These are phyloP conservation scores for Fraxinus nigra DNA, from an alignment of 305 asterid genomes.

Conservation along the genomic window DNA sequence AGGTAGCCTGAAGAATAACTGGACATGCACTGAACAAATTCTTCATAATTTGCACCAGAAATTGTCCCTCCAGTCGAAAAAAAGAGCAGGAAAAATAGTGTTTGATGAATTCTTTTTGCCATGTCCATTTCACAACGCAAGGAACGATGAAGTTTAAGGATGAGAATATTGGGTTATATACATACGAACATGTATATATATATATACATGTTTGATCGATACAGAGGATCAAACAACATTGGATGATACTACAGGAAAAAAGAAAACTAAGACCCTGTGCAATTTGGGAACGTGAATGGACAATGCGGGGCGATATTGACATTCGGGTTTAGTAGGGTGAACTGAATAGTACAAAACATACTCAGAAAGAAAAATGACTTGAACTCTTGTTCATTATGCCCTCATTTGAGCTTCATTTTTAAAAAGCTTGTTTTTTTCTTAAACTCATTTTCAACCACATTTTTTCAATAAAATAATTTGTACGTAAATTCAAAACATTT, in stretches of 20 bases:
- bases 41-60: constrained; percentile 26
- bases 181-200: not conserved
- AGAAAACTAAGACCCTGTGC: not conserved
- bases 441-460: not conserved
- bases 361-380: not conserved
- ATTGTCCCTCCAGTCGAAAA: constrained; percentile 9
- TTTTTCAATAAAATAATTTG: not conserved
- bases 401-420: not conserved
- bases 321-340: not conserved
- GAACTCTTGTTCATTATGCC: not conserved
- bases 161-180: not conserved
- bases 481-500: no score
- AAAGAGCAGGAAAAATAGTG: constrained; percentile 3
- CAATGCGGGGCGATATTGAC: not conserved
- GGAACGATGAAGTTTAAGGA: not conserved
- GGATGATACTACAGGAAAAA: not conserved
- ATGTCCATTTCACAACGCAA: not conserved
- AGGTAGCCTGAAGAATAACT: constrained; percentile 18
- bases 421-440: not conserved
- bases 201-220: not conserved
- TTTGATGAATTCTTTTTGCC: constrained; percentile 1
- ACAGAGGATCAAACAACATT: not conserved
- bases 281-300: not conserved
- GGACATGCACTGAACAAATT: constrained; percentile 34
- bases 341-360: not conserved